Conservation (phyloP, 2,329 filamentous ascomycete genomes). For the Beauveria sp. region DNA sequence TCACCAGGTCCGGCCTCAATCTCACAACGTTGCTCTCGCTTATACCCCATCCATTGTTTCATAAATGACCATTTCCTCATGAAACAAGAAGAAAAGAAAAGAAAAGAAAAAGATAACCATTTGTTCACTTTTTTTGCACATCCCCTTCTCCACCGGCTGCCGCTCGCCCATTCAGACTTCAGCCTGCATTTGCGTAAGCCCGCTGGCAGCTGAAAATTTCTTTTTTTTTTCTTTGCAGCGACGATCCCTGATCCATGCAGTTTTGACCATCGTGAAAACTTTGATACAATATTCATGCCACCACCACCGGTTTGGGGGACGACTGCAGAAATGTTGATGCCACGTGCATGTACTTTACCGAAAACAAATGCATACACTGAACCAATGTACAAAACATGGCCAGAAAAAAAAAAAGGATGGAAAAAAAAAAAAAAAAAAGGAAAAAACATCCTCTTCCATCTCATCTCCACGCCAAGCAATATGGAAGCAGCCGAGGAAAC, state of each 20-base stretch:
- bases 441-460: neutral
- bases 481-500: constrained; percentile 2
- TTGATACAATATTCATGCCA: no score
- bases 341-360: neutral
- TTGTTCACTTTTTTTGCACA: neutral
- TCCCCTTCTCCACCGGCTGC: neutral
- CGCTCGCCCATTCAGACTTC: neutral
- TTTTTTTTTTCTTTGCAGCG: neutral
- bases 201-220: neutral
- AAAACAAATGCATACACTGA: no score
- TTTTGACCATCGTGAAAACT: no score
- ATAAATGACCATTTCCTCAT: neutral
- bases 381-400: no score
- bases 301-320: neutral
- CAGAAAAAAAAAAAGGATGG: no score
- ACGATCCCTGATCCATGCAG: constrained; percentile 1
- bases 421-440: no score
- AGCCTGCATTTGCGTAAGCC: neutral
- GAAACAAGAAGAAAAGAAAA: neutral
- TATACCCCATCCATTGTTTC: neutral
- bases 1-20: neutral
- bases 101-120: neutral
- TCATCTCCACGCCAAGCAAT: constrained; percentile 3
- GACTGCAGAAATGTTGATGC: neutral
- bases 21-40: neutral